Evolutionary conservation across 306 rosid genomes (phyloP).

Genomic region (Cyamopsis tetragonoloba): DNA sequence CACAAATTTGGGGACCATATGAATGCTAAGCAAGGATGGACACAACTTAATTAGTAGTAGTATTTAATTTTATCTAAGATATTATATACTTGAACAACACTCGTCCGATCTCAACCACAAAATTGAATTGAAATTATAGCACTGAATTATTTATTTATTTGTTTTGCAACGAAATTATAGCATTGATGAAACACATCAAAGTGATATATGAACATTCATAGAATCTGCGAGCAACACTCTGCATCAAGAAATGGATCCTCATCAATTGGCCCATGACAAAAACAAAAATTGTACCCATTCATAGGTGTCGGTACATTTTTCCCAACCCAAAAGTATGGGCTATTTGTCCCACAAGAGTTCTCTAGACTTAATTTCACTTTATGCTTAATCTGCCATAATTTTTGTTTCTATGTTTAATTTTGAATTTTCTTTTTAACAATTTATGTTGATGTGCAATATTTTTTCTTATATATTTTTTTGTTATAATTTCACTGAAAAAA

Average conservation of each 20-base stretch:
- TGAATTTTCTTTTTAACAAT: too few species aligned
- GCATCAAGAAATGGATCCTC: slow-evolving; percentile 10
- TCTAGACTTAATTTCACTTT: slow-evolving; percentile 4
- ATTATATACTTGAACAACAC: not conserved
- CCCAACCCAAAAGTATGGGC: slow-evolving; percentile 37
- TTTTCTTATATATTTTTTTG: too few species aligned
- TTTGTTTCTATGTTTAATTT: too few species aligned
- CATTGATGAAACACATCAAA: not conserved
- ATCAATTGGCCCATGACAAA: not conserved
- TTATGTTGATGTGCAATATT: too few species aligned
- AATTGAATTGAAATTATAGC: not conserved
- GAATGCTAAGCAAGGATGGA: not conserved
- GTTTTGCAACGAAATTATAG: not conserved
- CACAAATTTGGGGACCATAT: slow-evolving; percentile 15
- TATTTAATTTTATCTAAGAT: too few species aligned
- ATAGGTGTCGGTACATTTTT: slow-evolving; percentile 16
- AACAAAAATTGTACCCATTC: slow-evolving; percentile 12
- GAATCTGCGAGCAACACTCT: not conserved
- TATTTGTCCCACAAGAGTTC: slow-evolving; percentile 24
- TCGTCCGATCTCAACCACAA: not conserved
- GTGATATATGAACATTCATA: slow-evolving; percentile 9
- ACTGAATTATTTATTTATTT: too few species aligned
- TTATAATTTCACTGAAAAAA: too few species aligned
- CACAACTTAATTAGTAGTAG: slow-evolving; percentile 16
- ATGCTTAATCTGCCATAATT: too few species aligned